These are phyloP conservation scores for Orbilia brochopaga DNA, from an alignment of 2,329 filamentous ascomycete genomes.

Conservation along the genomic window DNA sequence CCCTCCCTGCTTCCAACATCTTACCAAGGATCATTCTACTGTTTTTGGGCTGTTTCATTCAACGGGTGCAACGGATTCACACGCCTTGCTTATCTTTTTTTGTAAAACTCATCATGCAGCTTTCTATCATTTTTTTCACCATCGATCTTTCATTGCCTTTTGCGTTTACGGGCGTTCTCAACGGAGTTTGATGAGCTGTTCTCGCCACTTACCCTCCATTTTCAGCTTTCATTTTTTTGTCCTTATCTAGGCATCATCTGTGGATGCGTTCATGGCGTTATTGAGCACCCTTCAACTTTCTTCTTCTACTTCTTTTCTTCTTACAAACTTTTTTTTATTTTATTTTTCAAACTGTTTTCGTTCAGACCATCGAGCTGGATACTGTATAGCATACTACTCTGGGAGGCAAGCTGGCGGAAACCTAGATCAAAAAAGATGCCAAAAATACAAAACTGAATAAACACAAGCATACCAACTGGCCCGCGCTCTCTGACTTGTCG, in stretches of 20 bases:
- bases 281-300: constrained; percentile 11
- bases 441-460: neutral
- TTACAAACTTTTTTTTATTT: constrained; percentile 11
- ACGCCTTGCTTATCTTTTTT: constrained; percentile 21
- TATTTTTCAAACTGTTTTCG: constrained; percentile 12
- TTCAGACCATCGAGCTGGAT: constrained; percentile 1
- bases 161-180: constrained; percentile 24
- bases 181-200: constrained; percentile 35
- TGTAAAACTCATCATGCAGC: constrained; percentile 48
- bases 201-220: neutral
- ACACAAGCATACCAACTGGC: neutral
- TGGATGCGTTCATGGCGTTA: constrained; percentile 46
- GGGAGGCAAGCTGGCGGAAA: neutral
- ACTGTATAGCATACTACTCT: constrained; percentile 15
- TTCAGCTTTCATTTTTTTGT: constrained; percentile 13
- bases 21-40: constrained; percentile 36
- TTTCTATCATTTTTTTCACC: neutral
- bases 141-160: constrained; percentile 11
- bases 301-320: constrained; percentile 3
- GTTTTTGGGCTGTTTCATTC: constrained; percentile 28
- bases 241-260: constrained; percentile 28
- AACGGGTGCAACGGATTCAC: constrained; percentile 41
- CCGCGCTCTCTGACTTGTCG: neutral
- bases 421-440: neutral
- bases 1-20: constrained; percentile 10